Evolutionary conservation across 2,329 filamentous ascomycete species (phyloP), one percentile per base, ranked within the genome.

Genomic region (Fusarium zealandicum): DNA sequence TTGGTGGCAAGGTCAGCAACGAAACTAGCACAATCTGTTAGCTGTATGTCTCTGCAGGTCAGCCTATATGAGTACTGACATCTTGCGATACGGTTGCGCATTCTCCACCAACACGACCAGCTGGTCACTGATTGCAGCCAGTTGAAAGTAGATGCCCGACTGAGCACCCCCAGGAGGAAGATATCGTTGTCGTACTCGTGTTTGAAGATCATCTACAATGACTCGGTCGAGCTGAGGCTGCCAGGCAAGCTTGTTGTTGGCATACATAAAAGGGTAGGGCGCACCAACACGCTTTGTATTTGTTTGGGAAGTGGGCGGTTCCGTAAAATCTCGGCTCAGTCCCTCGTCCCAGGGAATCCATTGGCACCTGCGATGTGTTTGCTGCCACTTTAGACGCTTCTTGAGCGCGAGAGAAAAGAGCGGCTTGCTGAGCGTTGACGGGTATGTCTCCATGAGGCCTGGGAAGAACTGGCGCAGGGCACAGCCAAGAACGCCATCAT

Each of bases 391-490:
- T 9, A 59, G 41, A 3, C 63, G 63, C 12, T 33, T 42, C 27
- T 44, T 47, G 1, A 57, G 20, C n/a, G 51, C 44, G 5, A 41
- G 16, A 2, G 57, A 28, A 16, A 67, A 68, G 5, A 70, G 41
- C 5, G 33, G 40, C 8, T 25, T 27, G 2, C 33, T 11, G 8
- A 36, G 13, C 27, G 20, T 31, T 18, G 43, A 40, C 10, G 53
- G 51, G 46, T 60, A 46, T 1, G 50, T 41, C 18, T 69, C 63
- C 8, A 64, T 25, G 6, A 72, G 51, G 0, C 69, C 71, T 0
- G 70, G 67, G 22, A 70, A 72, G 39, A 72, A 66, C 17, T 48
- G 49, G 5, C 54, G 57, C 32, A 66, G 65, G 5, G 71, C 54
- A 3, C 48, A 50, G 0, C 39, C 27, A 4, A 60, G 27, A 6